Evolutionary conservation across 352 stramenopile species (phyloP), one percentile per base, ranked within the genome.

Genomic region (Phytophthora sansomeana): DNA sequence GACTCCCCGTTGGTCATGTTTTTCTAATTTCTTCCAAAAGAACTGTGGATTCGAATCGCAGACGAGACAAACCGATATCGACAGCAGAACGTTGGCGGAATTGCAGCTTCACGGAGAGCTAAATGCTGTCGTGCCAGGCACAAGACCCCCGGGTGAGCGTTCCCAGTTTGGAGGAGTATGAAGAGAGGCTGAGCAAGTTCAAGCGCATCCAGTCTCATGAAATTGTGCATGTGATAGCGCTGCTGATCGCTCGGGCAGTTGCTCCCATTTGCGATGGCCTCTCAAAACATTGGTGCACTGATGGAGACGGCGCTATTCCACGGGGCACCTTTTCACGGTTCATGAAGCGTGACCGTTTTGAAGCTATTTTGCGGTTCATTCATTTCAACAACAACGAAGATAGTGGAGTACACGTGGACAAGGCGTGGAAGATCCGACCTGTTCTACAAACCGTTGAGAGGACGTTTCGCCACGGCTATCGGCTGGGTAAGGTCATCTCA

Each of bases 21-120:
- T 19, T 73, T 77, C 44, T 71, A 57, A 16, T 67, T 75, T 21
- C 35, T 70, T 5, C 55, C 67, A 2, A 70, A 70, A 41, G n/a
- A 32, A 13, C 2, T 71, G 5, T 71, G 64, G 60, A 51, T 41
- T 6, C n/a, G n/a, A 3, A 63, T 77, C 6, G 64, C 55, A 1
- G 24, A 68, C 0, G 49, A 69, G 50, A 57, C 64, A 3, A 70
- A 69, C 26, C 19, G 29, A 0, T 75, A 54, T 13, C 33, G 62
- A 1, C 9, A 21, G 7, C 57, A 72, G 39, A 56, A 41, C 24
- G 46, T 63, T n/a, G n/a, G n/a, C n/a, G n/a, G n/a, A n/a, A n/a
- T n/a, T n/a, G n/a, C n/a, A n/a, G n/a, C n/a, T n/a, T n/a, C n/a
- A n/a, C n/a, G n/a, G n/a, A n/a, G n/a, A n/a, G n/a, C n/a, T n/a